These are phyloP conservation scores for Neurospora hispaniola DNA, from an alignment of 495 filamentous ascomycete genomes.

Conservation along the genomic window DNA sequence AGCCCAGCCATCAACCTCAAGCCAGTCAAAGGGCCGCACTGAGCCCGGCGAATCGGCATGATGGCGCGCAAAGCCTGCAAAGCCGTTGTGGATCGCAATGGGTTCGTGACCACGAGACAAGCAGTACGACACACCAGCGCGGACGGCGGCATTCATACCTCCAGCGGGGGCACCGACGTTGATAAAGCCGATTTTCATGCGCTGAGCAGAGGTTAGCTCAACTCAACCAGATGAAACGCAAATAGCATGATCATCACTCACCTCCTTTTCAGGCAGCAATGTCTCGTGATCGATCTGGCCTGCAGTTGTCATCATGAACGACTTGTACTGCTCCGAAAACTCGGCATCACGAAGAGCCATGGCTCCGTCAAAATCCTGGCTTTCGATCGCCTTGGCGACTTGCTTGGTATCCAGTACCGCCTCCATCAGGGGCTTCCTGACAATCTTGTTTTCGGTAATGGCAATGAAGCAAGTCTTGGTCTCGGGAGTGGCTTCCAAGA, in stretches of 20 bases:
- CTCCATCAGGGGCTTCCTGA: conserved; percentile 75
- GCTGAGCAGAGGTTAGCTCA: conserved; percentile 36
- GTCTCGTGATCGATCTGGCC: conserved; percentile 33
- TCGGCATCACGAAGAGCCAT: conserved; percentile 85
- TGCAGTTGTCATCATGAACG: conserved; percentile 79
- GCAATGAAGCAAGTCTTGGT: conserved; percentile 91
- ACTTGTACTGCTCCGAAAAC: conserved; percentile 85
- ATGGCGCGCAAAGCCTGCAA: conserved; percentile 88
- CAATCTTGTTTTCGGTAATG: conserved; percentile 96
- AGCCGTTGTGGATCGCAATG: conserved; percentile 90
- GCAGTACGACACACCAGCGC: conserved; percentile 93
- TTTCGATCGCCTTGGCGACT: conserved; percentile 69
- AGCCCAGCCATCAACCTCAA: conserved; percentile 92
- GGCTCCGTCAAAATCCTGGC: conserved; percentile 70
- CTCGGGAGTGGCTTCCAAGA: conserved; percentile 82
- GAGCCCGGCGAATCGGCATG: conserved; percentile 75
- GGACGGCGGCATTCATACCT: conserved; percentile 95
- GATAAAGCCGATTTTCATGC: conserved; percentile 88
- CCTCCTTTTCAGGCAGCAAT: conserved; percentile 61
- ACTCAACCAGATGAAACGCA: not conserved
- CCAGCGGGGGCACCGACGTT: conserved; percentile 98
- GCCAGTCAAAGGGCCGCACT: conserved; percentile 76
- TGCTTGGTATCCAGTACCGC: conserved; percentile 77
- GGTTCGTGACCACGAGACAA: conserved; percentile 86
- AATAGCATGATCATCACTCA: conserved; percentile 23